Conservation (phyloP, 2,329 filamentous ascomycete species). For the Alternaria tenuissima region DNA sequence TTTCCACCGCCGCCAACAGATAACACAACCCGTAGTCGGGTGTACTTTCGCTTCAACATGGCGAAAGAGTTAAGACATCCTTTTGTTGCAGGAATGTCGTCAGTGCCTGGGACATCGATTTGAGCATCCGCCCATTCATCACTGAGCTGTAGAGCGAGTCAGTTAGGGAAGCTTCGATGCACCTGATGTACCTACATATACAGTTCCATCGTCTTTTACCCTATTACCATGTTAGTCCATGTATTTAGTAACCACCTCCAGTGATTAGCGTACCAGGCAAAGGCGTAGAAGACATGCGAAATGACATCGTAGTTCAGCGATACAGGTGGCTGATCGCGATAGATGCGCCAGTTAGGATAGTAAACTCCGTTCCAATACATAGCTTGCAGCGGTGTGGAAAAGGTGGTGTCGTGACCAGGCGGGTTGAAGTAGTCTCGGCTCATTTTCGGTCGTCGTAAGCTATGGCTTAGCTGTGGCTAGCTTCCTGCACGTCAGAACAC, state of each 20-base stretch:
- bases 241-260: conserved; percentile 13
- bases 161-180: conserved; percentile 25
- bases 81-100: conserved; percentile 44
- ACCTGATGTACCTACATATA: conserved; percentile 70
- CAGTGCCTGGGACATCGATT: conserved; percentile 73
- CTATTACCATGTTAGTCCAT: conserved; percentile 50
- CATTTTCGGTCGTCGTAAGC: conserved; percentile 39
- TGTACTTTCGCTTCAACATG: conserved; percentile 74
- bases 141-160: conserved; percentile 65
- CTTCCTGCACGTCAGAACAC: conserved; percentile 40
- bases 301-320: conserved; percentile 78
- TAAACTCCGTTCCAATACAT: conserved; percentile 76
- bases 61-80: conserved; percentile 75
- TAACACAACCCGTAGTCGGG: conserved; percentile 75
- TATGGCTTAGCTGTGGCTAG: conserved; percentile 33
- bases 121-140: conserved; percentile 80
- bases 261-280: conserved; percentile 64
- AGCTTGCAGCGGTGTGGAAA: conserved; percentile 40
- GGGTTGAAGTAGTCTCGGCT: conserved; percentile 38
- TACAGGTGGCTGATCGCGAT: conserved; percentile 75
- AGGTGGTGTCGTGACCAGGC: conserved; percentile 35
- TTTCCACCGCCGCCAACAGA: conserved; percentile 78
- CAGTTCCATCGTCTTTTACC: conserved; percentile 73
- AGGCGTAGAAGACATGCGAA: conserved; percentile 84
- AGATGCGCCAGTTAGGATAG: conserved; percentile 81